A percentile compares a stretch with the other conserved stretches of the same genome.
These are phyloP conservation scores for Colletotrichum gloeosporioides DNA, from an alignment of 2,329 filamentous ascomycete genomes.

Conservation along the genomic window DNA sequence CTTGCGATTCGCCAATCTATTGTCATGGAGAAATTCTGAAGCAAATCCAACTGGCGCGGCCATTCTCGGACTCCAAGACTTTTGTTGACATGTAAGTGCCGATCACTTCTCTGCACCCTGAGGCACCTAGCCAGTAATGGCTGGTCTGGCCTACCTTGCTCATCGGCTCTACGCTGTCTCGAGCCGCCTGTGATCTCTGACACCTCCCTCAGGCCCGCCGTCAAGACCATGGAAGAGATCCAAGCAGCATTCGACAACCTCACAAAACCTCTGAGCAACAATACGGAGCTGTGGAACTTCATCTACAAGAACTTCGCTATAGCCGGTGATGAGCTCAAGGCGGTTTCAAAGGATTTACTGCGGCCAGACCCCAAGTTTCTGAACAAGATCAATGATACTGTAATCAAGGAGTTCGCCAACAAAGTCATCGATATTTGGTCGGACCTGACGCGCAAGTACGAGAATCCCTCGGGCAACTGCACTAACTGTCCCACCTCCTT, in stretches of 20 bases:
- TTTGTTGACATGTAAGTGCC: slow-evolving; percentile 69
- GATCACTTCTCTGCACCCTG: not conserved
- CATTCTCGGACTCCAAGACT: slow-evolving; percentile 72
- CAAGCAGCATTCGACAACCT: slow-evolving; percentile 65
- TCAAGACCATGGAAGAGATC: slow-evolving; percentile 63
- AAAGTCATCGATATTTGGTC: slow-evolving; percentile 76
- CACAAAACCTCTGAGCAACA: slow-evolving; percentile 65
- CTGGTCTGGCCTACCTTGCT: not conserved
- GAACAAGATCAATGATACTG: slow-evolving; percentile 58
- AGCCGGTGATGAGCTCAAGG: slow-evolving; percentile 67
- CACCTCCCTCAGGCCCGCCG: slow-evolving; percentile 57
- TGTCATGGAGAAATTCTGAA: slow-evolving; percentile 69
- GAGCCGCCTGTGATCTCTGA: slow-evolving; percentile 6
- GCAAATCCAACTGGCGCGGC: slow-evolving; percentile 66
- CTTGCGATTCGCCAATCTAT: slow-evolving; percentile 72
- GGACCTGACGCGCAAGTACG: slow-evolving; percentile 66
- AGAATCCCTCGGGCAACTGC: slow-evolving; percentile 56
- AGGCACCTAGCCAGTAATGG: not conserved
- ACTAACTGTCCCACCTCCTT: slow-evolving; percentile 67
- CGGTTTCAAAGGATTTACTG: slow-evolving; percentile 56
- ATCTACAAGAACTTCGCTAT: slow-evolving; percentile 67
- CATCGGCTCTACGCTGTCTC: not conserved
- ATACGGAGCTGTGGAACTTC: slow-evolving; percentile 66
- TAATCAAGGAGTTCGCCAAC: slow-evolving; percentile 63
- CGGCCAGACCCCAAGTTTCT: slow-evolving; percentile 64